Evolutionary conservation across 306 rosid genomes (phyloP), one percentile per base, ranked within the genome.

Genomic region (Sicyos baderoa): DNA sequence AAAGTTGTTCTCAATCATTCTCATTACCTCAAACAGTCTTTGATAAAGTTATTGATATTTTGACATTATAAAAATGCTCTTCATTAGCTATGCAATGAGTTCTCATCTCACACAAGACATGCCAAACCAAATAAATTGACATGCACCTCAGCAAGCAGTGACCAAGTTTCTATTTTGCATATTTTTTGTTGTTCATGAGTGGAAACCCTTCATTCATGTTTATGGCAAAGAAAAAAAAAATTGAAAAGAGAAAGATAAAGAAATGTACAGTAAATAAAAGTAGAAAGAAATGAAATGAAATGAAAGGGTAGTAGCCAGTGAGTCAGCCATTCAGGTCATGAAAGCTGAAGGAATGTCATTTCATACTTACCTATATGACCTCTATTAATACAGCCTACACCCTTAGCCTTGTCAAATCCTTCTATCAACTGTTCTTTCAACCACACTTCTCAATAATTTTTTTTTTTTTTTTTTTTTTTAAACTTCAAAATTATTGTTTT

Each of bases 401-500:
- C 72, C 72, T 66, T 67, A 49, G 72, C 72, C 72, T 67, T 67
- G 72, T 67, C 72, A 67, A 67, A 67, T 67, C 72, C 54, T 2
- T 67, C 72, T 7, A 48, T 67, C 72, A 67, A 49, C 57, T 67
- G 57, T 67, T 67, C 57, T 48, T 49, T 67, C 72, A 67, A 17
- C 72, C 45, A 40, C 45, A 40, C 45, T 40, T 40, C 45, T 40
- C 45, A 40, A 40, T 29, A 40, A 40, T 3, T 1, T 1, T 67
- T 13, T 67, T 22, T 2, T 12, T 15, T n/a, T 6, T 5, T 11
- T 49, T 1, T 0, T 9, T n/a, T n/a, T n/a, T n/a, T 29, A 35
- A 4, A 4, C 42, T 9, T 40, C 29, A 64, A 18, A 45, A 21
- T 10, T 62, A 23, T 62, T 40, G 8, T 1, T 21, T 51, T 51